These are phyloP conservation scores for Ampelocalamus luodianensis DNA, from an alignment of 176 grass and related monocot genomes.

Conservation along the genomic window DNA sequence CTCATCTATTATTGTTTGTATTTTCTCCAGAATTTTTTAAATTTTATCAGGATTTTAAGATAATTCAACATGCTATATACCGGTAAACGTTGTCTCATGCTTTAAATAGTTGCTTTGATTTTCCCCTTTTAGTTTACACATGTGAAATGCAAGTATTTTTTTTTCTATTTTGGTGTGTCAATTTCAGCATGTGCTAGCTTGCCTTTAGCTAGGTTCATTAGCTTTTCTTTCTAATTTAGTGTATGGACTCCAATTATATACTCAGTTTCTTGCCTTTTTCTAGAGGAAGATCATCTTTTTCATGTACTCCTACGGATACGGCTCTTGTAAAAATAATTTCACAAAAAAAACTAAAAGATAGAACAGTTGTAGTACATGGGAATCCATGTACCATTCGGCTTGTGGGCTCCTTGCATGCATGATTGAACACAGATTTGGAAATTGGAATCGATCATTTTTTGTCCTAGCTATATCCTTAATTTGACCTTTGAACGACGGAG, in stretches of 20 bases:
- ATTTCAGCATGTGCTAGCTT: not conserved
- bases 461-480: not conserved
- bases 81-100: not conserved
- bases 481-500: not conserved
- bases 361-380: not conserved
- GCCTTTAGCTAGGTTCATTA: not conserved
- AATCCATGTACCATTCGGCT: not conserved
- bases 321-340: too few relatives aligned
- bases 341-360: too few relatives aligned
- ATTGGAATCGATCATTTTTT: not conserved
- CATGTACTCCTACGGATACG: not conserved
- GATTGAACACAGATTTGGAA: conserved; percentile 1
- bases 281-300: not conserved
- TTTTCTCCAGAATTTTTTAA: not conserved
- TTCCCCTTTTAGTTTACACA: not conserved
- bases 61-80: not conserved
- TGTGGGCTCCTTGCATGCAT: not conserved
- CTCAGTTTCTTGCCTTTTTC: not conserved
- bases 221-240: not conserved
- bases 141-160: not conserved
- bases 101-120: not conserved
- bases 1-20: not conserved
- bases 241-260: not conserved
- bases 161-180: not conserved
- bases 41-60: not conserved